These are phyloP conservation scores for Thielaviopsis euricoi DNA, from an alignment of 2,329 filamentous ascomycete species.

Conservation along the genomic window DNA sequence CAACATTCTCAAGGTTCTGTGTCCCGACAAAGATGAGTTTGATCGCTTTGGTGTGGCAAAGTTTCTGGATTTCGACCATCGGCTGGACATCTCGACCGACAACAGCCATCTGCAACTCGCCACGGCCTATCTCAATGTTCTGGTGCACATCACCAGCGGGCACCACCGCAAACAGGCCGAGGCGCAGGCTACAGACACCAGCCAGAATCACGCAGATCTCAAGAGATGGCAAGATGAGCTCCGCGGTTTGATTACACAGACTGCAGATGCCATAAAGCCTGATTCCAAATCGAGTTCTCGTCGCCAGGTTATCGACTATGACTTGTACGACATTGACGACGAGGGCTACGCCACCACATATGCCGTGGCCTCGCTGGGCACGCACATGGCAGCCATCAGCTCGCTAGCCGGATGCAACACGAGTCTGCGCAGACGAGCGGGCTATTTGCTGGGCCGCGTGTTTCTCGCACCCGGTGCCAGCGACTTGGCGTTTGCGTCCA, in stretches of 20 bases:
- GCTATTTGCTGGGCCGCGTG: not conserved
- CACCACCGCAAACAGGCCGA: not conserved
- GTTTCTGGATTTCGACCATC: not conserved
- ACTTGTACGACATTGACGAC: not conserved
- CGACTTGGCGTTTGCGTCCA: not conserved
- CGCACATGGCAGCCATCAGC: not conserved
- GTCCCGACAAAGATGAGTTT: not conserved
- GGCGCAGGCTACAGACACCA: too few relatives aligned
- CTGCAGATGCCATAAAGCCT: too few relatives aligned
- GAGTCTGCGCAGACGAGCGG: not conserved
- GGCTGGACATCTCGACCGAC: not conserved
- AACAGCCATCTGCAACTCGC: not conserved
- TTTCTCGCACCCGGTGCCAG: not conserved
- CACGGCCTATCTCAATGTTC: not conserved
- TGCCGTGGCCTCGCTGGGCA: not conserved
- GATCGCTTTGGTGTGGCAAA: not conserved
- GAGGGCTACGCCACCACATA: not conserved
- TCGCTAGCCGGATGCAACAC: not conserved
- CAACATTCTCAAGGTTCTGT: not conserved
- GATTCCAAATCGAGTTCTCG: too few relatives aligned
- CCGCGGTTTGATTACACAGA: too few relatives aligned
- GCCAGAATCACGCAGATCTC: too few relatives aligned
- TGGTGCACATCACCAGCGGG: not conserved
- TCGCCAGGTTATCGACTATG: not conserved
- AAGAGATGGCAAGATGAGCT: too few relatives aligned